Percentiles rank a stretch among this genome's conserved stretches.
phyloP scores from a whole-genome alignment of 495 filamentous ascomycete genomes.

The Xylaria intraflava region DNA sequence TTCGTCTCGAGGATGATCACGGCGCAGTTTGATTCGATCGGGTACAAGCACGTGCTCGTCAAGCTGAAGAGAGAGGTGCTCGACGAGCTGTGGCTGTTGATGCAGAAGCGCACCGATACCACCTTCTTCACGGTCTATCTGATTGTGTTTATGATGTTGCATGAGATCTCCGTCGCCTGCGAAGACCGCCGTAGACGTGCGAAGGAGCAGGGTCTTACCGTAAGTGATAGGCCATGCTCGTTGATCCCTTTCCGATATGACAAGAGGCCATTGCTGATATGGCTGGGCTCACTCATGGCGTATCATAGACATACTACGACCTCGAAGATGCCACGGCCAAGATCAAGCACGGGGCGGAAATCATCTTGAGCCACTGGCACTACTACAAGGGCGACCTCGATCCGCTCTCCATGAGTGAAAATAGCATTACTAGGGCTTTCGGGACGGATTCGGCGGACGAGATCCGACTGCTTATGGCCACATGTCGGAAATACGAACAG shows the following conservation, averaged over 20 bases:
- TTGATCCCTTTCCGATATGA: neutral
- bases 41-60: slow-evolving; percentile 28
- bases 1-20: slow-evolving; percentile 40
- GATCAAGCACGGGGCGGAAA: slow-evolving; percentile 28
- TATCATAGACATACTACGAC: slow-evolving; percentile 17
- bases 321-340: slow-evolving; percentile 21
- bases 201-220: slow-evolving; percentile 16
- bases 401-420: slow-evolving; percentile 7
- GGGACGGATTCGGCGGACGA: slow-evolving; percentile 7
- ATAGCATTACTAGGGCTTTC: slow-evolving; percentile 14
- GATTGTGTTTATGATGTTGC: slow-evolving; percentile 34
- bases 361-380: slow-evolving; percentile 31
- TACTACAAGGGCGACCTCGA: slow-evolving; percentile 28
- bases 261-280: neutral
- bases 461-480: slow-evolving; percentile 13
- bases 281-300: neutral
- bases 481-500: slow-evolving; percentile 13
- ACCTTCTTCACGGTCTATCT: slow-evolving; percentile 38
- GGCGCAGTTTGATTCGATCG: slow-evolving; percentile 44
- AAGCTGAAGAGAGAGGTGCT: slow-evolving; percentile 24
- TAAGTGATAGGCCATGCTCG: slow-evolving; percentile 5
- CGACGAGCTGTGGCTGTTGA: slow-evolving; percentile 25
- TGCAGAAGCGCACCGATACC: slow-evolving; percentile 23
- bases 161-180: slow-evolving; percentile 23
- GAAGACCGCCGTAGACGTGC: slow-evolving; percentile 27